Evolutionary conservation across 2,329 filamentous ascomycete genomes (phyloP).

Genomic region (Fusarium citri): DNA sequence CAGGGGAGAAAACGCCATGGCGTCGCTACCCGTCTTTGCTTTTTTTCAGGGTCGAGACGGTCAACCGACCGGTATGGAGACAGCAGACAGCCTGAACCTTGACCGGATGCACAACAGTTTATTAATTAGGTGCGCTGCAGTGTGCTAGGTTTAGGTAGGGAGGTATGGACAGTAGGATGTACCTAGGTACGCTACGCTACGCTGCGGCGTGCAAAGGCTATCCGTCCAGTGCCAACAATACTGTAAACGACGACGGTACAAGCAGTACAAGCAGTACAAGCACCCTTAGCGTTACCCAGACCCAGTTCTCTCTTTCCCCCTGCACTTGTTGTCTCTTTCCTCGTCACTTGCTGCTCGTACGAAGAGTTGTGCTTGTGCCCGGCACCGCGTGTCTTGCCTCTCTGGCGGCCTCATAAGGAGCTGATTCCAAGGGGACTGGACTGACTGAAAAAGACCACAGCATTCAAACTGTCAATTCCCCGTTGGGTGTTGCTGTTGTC

Average conservation of each 20-base stretch:
- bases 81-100: conserved; percentile 20
- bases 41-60: conserved; percentile 13
- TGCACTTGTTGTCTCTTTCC: conserved; percentile 45
- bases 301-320: conserved; percentile 48
- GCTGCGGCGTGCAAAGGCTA: neutral
- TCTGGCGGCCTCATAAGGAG: conserved; percentile 48
- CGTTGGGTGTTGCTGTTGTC: conserved; percentile 28
- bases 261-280: conserved; percentile 25
- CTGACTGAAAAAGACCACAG: conserved; percentile 33
- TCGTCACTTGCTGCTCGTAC: conserved; percentile 34
- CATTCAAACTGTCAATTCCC: conserved; percentile 33
- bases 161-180: no score
- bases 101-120: conserved; percentile 10
- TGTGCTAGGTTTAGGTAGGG: neutral
- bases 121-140: neutral
- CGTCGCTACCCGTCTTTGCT: conserved; percentile 19
- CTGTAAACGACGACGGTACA: conserved; percentile 44
- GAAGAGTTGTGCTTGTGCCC: conserved; percentile 43
- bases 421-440: conserved; percentile 37
- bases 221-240: conserved; percentile 39
- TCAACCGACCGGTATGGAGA: conserved; percentile 2
- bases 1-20: conserved; percentile 26
- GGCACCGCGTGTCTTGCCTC: conserved; percentile 45
- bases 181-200: no score
- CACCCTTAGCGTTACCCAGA: conserved; percentile 40